phyloP scores from a whole-genome alignment of 352 stramenopile species.

The Albugo laibachii region DNA sequence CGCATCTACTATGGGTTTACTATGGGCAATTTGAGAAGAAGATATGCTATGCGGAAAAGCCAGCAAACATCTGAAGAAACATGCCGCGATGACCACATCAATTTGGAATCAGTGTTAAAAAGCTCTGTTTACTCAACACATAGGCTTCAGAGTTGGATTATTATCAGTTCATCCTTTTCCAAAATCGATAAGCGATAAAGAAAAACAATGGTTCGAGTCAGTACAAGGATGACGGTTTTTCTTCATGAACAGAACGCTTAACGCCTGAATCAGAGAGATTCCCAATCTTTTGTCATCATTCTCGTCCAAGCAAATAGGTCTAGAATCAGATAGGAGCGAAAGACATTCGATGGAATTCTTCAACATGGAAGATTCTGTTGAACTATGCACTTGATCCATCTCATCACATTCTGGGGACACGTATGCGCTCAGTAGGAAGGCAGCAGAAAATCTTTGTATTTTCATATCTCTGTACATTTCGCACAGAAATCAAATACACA shows the following conservation, averaged over 20 bases:
- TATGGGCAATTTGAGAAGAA: constrained; percentile 19
- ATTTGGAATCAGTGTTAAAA: constrained; percentile 60
- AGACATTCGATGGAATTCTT: constrained; percentile 51
- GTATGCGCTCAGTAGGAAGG: constrained; percentile 51
- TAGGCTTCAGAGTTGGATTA: constrained; percentile 75
- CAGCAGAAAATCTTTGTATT: constrained; percentile 72
- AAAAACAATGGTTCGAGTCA: constrained; percentile 31
- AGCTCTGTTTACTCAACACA: constrained; percentile 60
- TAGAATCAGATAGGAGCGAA: constrained; percentile 75
- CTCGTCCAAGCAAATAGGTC: constrained; percentile 12
- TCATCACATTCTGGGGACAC: constrained; percentile 38
- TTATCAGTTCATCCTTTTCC: constrained; percentile 51
- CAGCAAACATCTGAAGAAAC: constrained; percentile 6
- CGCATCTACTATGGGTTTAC: not conserved
- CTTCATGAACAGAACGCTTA: constrained; percentile 23
- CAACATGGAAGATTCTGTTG: constrained; percentile 48
- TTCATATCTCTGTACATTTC: constrained; percentile 26
- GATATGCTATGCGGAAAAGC: constrained; percentile 10
- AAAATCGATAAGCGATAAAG: constrained; percentile 7
- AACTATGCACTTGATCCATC: constrained; percentile 49
- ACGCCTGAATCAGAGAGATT: constrained; percentile 49
- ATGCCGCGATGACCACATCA: not conserved
- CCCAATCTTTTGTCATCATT: constrained; percentile 62
- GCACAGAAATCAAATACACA: constrained; percentile 31
- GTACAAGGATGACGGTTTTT: constrained; percentile 56